Percentiles rank a stretch among this genome's conserved stretches.
Evolutionary conservation across 495 filamentous ascomycete species (phyloP).

Genomic region (Neurospora sp.): DNA sequence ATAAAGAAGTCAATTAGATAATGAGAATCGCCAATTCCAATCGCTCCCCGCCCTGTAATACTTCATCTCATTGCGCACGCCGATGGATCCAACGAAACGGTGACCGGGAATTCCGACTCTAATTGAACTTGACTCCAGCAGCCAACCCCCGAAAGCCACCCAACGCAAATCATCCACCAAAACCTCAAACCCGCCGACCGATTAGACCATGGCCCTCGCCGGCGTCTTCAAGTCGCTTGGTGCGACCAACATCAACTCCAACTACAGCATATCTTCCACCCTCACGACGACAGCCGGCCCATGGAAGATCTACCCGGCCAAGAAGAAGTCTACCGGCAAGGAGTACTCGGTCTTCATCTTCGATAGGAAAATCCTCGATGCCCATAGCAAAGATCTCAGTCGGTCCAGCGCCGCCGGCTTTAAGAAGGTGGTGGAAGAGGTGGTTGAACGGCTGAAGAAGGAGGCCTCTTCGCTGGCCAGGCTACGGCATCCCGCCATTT

Average conservation of each 20-base stretch:
- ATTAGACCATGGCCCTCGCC: slow-evolving; percentile 62
- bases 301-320: slow-evolving; percentile 96
- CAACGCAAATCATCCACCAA: neutral
- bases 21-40: neutral
- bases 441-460: slow-evolving; percentile 79
- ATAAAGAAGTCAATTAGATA: neutral
- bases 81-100: neutral
- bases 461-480: slow-evolving; percentile 81
- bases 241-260: slow-evolving; percentile 75
- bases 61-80: neutral
- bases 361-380: slow-evolving; percentile 74
- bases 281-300: slow-evolving; percentile 68
- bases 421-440: slow-evolving; percentile 76
- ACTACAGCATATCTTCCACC: slow-evolving; percentile 68
- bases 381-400: slow-evolving; percentile 47
- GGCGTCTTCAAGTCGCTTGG: slow-evolving; percentile 85
- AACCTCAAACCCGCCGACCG: neutral
- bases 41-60: too few species aligned
- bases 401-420: slow-evolving; percentile 48
- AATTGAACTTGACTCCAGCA: neutral
- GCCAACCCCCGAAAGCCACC: neutral
- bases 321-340: slow-evolving; percentile 87
- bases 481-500: slow-evolving; percentile 78
- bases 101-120: neutral
- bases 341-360: slow-evolving; percentile 89